These are phyloP conservation scores for Boletus edulis DNA, from an alignment of 768 basidiomycete genomes.

Conservation along the genomic window DNA sequence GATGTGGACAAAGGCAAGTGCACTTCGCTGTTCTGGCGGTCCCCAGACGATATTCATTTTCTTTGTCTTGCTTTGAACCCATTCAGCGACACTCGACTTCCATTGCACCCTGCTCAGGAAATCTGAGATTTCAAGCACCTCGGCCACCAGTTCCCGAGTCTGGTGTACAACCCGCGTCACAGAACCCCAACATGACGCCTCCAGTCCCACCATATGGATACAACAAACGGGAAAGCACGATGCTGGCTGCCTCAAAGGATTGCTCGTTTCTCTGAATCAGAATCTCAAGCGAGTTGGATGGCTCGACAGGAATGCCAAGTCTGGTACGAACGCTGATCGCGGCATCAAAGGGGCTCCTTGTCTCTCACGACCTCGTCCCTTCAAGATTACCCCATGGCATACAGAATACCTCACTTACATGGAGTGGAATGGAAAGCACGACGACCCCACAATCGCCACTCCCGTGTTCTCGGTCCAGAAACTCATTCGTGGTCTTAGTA, in stretches of 20 bases:
- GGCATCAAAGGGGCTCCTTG: no score
- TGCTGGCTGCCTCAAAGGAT: conserved; percentile 25
- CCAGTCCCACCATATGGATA: conserved; percentile 1
- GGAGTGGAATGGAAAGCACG: no score
- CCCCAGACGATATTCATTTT: conserved; percentile 62
- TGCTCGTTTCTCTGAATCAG: conserved; percentile 33
- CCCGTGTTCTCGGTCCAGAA: conserved; percentile 69
- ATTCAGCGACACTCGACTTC: conserved; percentile 49
- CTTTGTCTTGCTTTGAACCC: conserved; percentile 54
- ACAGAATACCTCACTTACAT: no score
- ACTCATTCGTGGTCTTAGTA: conserved; percentile 55
- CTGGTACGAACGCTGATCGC: no score
- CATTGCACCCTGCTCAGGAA: conserved; percentile 3
- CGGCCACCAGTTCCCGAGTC: conserved; percentile 17
- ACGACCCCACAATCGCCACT: conserved; percentile 65
- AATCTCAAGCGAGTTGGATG: conserved; percentile 13
- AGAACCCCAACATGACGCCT: conserved; percentile 15
- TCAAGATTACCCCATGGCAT: no score
- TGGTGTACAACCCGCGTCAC: conserved; percentile 26
- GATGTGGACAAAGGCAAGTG: conserved; percentile 73
- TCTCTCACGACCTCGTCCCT: no score
- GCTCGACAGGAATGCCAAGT: no score
- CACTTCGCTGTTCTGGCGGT: conserved; percentile 46
- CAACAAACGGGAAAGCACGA: conserved; percentile 7
- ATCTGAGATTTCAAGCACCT: conserved; percentile 29